Percentiles rank a stretch among this genome's conserved stretches.
phyloP scores from a whole-genome alignment of 2,329 filamentous ascomycete species.

The Podosphaera aphanis region DNA sequence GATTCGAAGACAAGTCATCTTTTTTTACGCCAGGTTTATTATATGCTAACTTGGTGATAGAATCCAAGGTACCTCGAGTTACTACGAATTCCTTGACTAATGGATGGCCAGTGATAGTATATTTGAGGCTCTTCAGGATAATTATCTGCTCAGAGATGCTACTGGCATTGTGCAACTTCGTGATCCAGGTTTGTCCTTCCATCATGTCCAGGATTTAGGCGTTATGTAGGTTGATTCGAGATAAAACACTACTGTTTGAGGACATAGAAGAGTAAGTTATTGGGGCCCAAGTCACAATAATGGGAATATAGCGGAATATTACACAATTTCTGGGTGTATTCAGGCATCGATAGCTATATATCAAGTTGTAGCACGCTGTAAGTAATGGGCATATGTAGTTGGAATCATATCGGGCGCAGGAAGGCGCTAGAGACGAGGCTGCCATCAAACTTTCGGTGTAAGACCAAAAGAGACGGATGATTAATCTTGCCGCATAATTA shows the following conservation, averaged over 20 bases:
- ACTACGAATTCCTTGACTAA: slow-evolving; percentile 69
- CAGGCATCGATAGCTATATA: no score
- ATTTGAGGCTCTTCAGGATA: slow-evolving; percentile 55
- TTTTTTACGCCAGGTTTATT: slow-evolving; percentile 19
- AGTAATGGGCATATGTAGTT: no score
- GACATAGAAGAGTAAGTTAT: neutral
- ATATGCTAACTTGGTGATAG: slow-evolving; percentile 29
- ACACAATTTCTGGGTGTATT: no score
- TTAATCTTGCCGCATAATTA: no score
- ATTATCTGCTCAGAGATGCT: slow-evolving; percentile 28
- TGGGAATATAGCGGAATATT: neutral
- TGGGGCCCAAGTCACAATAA: neutral
- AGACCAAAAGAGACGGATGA: no score
- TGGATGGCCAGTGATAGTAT: slow-evolving; percentile 69
- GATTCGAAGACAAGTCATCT: slow-evolving; percentile 24
- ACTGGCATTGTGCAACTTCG: slow-evolving; percentile 31
- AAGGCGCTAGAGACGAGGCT: no score
- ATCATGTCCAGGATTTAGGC: slow-evolving; percentile 3
- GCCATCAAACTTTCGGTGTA: no score
- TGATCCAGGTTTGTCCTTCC: slow-evolving; percentile 25
- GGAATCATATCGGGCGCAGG: no score
- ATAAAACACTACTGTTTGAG: neutral
- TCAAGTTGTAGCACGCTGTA: no score
- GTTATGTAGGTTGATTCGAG: neutral
- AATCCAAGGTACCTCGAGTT: slow-evolving; percentile 40